A percentile compares a stretch with the other conserved stretches of the same genome.
phyloP scores from a whole-genome alignment of 495 filamentous ascomycete species.

The Penicillium salamii region DNA sequence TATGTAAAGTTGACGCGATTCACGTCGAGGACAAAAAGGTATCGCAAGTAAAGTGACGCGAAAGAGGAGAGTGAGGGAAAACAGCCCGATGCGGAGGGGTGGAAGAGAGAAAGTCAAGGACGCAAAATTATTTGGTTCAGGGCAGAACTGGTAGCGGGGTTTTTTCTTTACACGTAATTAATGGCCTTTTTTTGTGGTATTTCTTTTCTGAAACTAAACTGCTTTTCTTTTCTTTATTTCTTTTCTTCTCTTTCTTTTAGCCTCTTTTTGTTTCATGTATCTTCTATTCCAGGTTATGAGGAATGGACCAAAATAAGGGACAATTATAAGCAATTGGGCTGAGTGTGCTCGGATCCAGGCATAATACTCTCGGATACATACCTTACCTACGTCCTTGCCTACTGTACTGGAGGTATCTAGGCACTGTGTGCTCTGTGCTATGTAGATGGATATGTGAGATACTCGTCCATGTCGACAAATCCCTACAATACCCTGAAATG shows the following conservation, averaged over 20 bases:
- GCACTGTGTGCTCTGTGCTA: too few species aligned
- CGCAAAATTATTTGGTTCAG: slow-evolving; percentile 19
- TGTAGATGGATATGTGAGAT: too few species aligned
- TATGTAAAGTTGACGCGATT: slow-evolving; percentile 16
- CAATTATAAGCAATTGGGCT: too few species aligned
- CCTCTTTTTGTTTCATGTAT: not conserved
- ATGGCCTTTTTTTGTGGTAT: slow-evolving; percentile 12
- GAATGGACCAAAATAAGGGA: too few species aligned
- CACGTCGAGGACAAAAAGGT: slow-evolving; percentile 21
- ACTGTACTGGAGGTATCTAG: too few species aligned
- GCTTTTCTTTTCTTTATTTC: not conserved
- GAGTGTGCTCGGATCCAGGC: not conserved
- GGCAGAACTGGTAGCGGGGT: slow-evolving; percentile 23
- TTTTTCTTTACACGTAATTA: slow-evolving; percentile 15
- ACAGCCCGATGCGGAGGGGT: slow-evolving; percentile 15
- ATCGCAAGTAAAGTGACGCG: slow-evolving; percentile 19
- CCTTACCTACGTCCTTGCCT: too few species aligned
- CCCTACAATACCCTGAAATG: too few species aligned
- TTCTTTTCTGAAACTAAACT: not conserved
- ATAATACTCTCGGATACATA: not conserved
- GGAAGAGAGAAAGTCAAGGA: slow-evolving; percentile 18
- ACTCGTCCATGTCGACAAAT: too few species aligned
- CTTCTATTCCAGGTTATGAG: not conserved
- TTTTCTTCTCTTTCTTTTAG: not conserved
- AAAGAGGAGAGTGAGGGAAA: slow-evolving; percentile 18